A percentile compares a stretch with the other conserved stretches of the same genome.
Conservation (phyloP, 345 rosid species). For the Laguncularia racemosa region DNA sequence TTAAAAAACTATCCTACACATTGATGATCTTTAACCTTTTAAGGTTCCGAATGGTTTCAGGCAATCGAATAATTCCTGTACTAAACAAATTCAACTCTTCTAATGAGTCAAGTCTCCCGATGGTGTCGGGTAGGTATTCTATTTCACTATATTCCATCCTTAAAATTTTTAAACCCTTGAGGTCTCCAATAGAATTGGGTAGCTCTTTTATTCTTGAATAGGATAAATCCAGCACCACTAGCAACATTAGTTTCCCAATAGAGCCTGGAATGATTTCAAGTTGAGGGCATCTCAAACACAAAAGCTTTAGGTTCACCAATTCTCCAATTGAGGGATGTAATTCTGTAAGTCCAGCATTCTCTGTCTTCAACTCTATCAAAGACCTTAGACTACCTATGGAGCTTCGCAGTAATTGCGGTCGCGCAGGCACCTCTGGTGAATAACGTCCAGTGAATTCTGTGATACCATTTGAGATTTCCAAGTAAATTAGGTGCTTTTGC, state of each 20-base stretch:
- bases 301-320: too few relatives aligned
- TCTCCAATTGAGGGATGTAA: not conserved
- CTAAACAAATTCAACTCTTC: too few relatives aligned
- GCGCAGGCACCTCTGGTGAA: fast-evolving
- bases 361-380: not conserved
- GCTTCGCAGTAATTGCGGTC: too few relatives aligned
- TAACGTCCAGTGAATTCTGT: fast-evolving
- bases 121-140: too few relatives aligned
- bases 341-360: not conserved
- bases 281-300: not conserved
- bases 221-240: not conserved
- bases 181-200: not conserved
- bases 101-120: too few relatives aligned
- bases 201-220: not conserved
- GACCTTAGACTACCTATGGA: too few relatives aligned
- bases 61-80: too few relatives aligned
- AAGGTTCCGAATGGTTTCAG: not conserved
- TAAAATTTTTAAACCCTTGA: too few relatives aligned
- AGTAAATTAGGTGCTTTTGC: conserved; percentile 2
- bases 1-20: not conserved
- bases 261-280: not conserved
- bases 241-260: not conserved
- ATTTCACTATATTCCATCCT: too few relatives aligned
- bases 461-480: not conserved
- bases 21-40: not conserved